phyloP scores from a whole-genome alignment of 1,284 basidiomycete genomes.

The Mycosarcoma mackinlayi region DNA sequence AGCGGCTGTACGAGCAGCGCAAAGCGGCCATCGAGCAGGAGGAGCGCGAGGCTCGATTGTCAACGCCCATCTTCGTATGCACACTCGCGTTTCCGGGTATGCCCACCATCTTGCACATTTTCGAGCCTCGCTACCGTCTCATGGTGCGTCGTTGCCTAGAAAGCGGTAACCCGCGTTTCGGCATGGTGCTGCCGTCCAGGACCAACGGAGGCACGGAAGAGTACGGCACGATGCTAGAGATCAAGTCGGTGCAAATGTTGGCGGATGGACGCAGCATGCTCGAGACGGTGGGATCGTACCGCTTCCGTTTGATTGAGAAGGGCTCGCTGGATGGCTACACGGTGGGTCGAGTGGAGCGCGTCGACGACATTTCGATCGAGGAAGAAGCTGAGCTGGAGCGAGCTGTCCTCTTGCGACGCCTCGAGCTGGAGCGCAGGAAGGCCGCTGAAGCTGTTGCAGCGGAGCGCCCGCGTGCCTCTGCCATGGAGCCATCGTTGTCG shows the following conservation, averaged over 20 bases:
- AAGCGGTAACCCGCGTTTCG: constrained; percentile 78
- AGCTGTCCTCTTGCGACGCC: constrained; percentile 28
- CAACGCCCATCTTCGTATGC: constrained; percentile 90
- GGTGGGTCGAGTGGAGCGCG: constrained; percentile 80
- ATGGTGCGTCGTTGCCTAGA: constrained; percentile 93
- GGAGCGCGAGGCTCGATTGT: constrained; percentile 79
- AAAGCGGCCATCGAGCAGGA: constrained; percentile 77
- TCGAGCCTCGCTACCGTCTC: constrained; percentile 87
- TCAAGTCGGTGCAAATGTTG: constrained; percentile 85
- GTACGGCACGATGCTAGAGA: constrained; percentile 93
- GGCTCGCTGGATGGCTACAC: constrained; percentile 82
- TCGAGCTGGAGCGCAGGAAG: constrained; percentile 36
- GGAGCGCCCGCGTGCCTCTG: constrained; percentile 7
- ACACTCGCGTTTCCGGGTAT: constrained; percentile 89
- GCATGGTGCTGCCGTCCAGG: constrained; percentile 83
- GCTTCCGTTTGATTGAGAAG: constrained; percentile 86
- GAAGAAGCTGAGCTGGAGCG: constrained; percentile 53
- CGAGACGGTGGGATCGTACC: constrained; percentile 82
- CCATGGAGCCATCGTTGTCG: constrained; percentile 23
- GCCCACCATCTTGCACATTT: constrained; percentile 89
- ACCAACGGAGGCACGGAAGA: constrained; percentile 71
- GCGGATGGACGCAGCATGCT: constrained; percentile 89
- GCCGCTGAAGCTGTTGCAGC: constrained; percentile 17
- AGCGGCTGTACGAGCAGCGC: constrained; percentile 71
- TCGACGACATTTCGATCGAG: constrained; percentile 54